A percentile compares a stretch with the other conserved stretches of the same genome.
Conservation (phyloP, 352 stramenopile genomes). For the Pythium aristosporum region DNA sequence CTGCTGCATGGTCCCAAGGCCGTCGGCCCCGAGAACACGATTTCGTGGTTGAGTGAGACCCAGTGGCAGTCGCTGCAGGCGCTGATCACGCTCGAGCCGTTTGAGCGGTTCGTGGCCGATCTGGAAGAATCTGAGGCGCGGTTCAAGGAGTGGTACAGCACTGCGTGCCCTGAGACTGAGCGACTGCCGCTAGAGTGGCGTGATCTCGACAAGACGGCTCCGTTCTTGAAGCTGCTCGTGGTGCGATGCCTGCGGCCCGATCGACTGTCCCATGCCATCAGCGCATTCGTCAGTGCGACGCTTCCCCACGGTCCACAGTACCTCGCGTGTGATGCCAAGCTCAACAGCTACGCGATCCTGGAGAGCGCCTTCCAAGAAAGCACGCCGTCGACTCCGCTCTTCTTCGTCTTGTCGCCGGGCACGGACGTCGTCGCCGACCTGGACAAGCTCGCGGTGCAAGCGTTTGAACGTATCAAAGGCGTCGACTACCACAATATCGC, state of each 20-base stretch:
- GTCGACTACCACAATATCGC: constrained; percentile 96
- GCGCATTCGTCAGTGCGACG: constrained; percentile 89
- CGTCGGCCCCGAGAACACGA: constrained; percentile 65
- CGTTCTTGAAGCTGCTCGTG: constrained; percentile 93
- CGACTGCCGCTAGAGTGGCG: constrained; percentile 91
- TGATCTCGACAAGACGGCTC: constrained; percentile 86
- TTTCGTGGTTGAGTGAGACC: constrained; percentile 82
- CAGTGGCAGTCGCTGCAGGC: constrained; percentile 85
- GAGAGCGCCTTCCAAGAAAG: constrained; percentile 93
- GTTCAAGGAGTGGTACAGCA: constrained; percentile 93
- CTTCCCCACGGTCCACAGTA: constrained; percentile 83
- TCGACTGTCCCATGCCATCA: constrained; percentile 91
- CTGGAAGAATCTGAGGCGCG: constrained; percentile 88
- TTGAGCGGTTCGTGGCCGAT: constrained; percentile 85
- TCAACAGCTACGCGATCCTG: constrained; percentile 95
- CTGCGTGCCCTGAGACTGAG: constrained; percentile 77
- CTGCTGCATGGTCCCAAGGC: constrained; percentile 74
- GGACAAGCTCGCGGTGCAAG: constrained; percentile 91
- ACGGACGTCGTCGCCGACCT: constrained; percentile 96
- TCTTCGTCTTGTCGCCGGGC: constrained; percentile 97
- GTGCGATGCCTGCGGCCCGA: constrained; percentile 94
- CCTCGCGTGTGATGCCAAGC: constrained; percentile 82
- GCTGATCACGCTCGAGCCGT: constrained; percentile 76
- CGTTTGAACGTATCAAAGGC: constrained; percentile 92
- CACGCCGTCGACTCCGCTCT: constrained; percentile 95